phyloP scores from a whole-genome alignment of 805 yeast species.

The Candida montana region DNA sequence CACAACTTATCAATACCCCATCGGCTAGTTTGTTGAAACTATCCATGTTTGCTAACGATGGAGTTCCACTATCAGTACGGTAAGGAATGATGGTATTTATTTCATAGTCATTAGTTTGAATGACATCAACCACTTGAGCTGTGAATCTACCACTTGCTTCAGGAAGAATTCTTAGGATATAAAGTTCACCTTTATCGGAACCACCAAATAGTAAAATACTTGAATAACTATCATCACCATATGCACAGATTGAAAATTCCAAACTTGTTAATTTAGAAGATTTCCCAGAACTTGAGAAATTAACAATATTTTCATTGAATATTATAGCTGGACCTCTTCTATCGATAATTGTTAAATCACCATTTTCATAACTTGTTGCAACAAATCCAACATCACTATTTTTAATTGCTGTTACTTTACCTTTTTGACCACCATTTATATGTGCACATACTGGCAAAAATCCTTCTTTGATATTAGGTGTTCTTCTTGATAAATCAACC shows the following conservation, averaged over 20 bases:
- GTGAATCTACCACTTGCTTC: conserved; percentile 54
- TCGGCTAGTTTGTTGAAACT: conserved; percentile 53
- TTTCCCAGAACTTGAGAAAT: conserved; percentile 19
- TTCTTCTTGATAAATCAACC: conserved; percentile 49
- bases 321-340: conserved; percentile 74
- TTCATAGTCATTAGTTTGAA: conserved; percentile 45
- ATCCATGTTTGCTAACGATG: conserved; percentile 58
- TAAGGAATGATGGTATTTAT: conserved; percentile 55
- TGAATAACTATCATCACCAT: conserved; percentile 62
- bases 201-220: conserved; percentile 75
- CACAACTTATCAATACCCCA: conserved; percentile 60
- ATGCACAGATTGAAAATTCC: conserved; percentile 69
- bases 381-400: conserved; percentile 80
- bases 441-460: conserved; percentile 46
- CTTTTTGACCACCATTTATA: conserved; percentile 36
- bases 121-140: conserved; percentile 44
- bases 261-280: conserved; percentile 45
- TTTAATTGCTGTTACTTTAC: conserved; percentile 53
- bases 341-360: conserved; percentile 72
- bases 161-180: conserved; percentile 63
- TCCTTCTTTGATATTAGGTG: conserved; percentile 52
- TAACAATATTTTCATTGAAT: conserved; percentile 31
- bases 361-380: conserved; percentile 71
- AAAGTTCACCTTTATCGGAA: conserved; percentile 65
- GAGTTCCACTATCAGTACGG: conserved; percentile 52